These are phyloP conservation scores for Dryadomyces sulphureus DNA, from an alignment of 2,329 filamentous ascomycete genomes.

Conservation along the genomic window DNA sequence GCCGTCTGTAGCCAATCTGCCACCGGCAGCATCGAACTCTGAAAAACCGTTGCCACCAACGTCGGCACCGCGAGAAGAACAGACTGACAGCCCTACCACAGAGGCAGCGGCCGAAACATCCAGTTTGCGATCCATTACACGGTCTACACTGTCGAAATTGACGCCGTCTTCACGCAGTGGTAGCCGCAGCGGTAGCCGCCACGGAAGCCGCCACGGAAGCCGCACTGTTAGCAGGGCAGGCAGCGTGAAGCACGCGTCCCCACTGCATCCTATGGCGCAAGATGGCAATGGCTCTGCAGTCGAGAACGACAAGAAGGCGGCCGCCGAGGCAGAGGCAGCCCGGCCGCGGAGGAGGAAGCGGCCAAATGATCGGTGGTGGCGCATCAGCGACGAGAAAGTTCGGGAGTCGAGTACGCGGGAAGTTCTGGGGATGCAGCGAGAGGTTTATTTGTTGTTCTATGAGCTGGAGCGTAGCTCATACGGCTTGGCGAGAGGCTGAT, in stretches of 20 bases:
- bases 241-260: background rate
- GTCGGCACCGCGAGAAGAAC: conserved; percentile 11
- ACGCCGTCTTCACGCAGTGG: conserved; percentile 20
- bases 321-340: background rate
- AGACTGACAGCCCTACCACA: conserved; percentile 18
- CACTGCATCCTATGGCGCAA: conserved; percentile 1
- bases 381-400: conserved; percentile 93
- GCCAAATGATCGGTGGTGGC: conserved; percentile 73
- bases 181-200: conserved; percentile 17
- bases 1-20: conserved; percentile 31
- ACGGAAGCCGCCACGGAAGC: conserved; percentile 16
- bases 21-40: conserved; percentile 15
- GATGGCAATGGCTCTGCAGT: background rate
- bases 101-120: conserved; percentile 30
- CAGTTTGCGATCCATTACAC: conserved; percentile 40
- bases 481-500: background rate
- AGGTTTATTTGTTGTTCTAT: conserved; percentile 94
- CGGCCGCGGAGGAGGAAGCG: conserved; percentile 25
- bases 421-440: conserved; percentile 82
- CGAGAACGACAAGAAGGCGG: background rate
- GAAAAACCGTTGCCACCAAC: conserved; percentile 12
- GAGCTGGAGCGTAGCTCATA: conserved; percentile 47
- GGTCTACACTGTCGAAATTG: conserved; percentile 35
- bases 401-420: conserved; percentile 88
- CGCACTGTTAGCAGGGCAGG: conserved; percentile 13